Conservation (phyloP, 1,284 basidiomycete species). For the Bondarzewia mesenterica region DNA sequence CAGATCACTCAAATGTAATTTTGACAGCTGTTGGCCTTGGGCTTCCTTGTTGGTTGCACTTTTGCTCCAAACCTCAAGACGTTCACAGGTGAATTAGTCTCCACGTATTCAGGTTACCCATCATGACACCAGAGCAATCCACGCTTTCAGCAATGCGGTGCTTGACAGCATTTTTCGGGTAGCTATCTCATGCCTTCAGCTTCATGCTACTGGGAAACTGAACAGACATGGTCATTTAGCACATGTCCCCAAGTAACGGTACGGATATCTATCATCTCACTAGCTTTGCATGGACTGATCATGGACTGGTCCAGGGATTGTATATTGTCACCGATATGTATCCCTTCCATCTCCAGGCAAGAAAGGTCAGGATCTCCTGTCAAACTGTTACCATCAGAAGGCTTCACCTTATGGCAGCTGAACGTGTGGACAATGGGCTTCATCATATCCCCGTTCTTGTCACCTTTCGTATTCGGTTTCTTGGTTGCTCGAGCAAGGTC, state of each 20-base stretch:
- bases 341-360: slow-evolving; percentile 69
- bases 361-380: slow-evolving; percentile 35
- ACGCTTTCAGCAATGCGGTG: slow-evolving; percentile 52
- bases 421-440: slow-evolving; percentile 72
- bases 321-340: slow-evolving; percentile 63
- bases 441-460: slow-evolving; percentile 56
- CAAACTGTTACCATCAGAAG: neutral
- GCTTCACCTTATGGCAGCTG: slow-evolving; percentile 27
- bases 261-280: neutral
- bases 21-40: slow-evolving; percentile 35
- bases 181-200: slow-evolving; percentile 14
- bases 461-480: slow-evolving; percentile 65
- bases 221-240: no score
- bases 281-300: neutral
- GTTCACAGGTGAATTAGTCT: slow-evolving; percentile 34
- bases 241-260: slow-evolving; percentile 66
- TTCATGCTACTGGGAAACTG: neutral
- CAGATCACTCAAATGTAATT: neutral
- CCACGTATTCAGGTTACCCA: neutral
- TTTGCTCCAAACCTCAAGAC: slow-evolving; percentile 45
- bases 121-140: neutral
- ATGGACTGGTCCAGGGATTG: slow-evolving; percentile 53
- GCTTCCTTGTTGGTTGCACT: slow-evolving; percentile 43
- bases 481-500: slow-evolving; percentile 50
- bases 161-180: slow-evolving; percentile 64